These are phyloP conservation scores for Trebouxia gelatinosa DNA, from an alignment of 163 green algal species.

Conservation along the genomic window DNA sequence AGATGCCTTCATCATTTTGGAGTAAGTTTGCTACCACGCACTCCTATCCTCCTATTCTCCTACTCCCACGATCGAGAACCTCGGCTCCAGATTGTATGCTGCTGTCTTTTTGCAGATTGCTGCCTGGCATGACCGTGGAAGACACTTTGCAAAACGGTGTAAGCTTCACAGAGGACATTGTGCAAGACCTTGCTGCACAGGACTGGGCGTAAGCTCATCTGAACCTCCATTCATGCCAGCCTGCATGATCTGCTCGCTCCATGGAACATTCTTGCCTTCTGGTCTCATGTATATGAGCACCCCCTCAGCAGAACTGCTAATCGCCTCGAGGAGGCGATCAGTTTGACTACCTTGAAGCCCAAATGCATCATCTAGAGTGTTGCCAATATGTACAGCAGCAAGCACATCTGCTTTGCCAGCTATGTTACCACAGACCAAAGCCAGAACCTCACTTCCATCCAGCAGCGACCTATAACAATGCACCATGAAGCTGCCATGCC, in stretches of 20 bases:
- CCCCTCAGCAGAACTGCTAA: constrained; percentile 60
- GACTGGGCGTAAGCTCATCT: too few species aligned
- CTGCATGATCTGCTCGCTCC: constrained; percentile 21
- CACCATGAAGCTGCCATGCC: constrained; percentile 50
- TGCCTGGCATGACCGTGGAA: too few species aligned
- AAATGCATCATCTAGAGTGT: constrained; percentile 78
- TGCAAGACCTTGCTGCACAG: too few species aligned
- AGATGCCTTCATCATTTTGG: too few species aligned
- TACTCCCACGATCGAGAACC: too few species aligned
- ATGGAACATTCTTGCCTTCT: neutral
- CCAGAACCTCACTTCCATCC: constrained; percentile 83
- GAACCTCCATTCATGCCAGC: too few species aligned
- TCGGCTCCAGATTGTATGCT: too few species aligned
- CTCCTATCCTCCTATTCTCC: too few species aligned
- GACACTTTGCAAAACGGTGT: too few species aligned
- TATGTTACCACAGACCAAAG: constrained; percentile 66
- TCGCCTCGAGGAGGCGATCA: constrained; percentile 54
- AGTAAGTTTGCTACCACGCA: too few species aligned
- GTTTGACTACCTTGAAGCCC: constrained; percentile 52
- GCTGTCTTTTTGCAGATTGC: too few species aligned
- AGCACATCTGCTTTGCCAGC: constrained; percentile 42
- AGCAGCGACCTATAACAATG: constrained; percentile 60
- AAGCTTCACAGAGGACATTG: too few species aligned
- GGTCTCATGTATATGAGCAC: constrained; percentile 78
- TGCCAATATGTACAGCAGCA: constrained; percentile 72